A percentile compares a stretch with the other conserved stretches of the same genome.
These are phyloP conservation scores for Fomitiporia mediterranea DNA, from an alignment of 1,284 basidiomycete species.

Conservation along the genomic window DNA sequence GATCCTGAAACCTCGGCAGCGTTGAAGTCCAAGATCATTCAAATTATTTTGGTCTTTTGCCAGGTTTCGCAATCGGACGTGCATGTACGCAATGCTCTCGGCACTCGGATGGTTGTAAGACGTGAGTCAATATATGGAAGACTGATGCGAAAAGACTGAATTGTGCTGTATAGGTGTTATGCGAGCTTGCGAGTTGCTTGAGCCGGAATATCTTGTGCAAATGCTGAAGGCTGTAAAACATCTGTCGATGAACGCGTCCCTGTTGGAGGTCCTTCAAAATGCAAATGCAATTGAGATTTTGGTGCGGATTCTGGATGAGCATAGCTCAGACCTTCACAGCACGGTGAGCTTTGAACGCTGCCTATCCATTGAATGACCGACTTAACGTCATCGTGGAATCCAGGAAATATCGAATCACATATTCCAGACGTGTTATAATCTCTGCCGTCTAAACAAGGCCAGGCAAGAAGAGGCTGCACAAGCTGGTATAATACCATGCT, in stretches of 20 bases:
- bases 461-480: constrained; percentile 96
- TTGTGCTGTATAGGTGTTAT: constrained; percentile 56
- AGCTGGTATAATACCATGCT: constrained; percentile 88
- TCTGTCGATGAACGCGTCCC: constrained; percentile 85
- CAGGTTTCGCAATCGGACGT: constrained; percentile 94
- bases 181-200: constrained; percentile 77
- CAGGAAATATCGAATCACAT: constrained; percentile 93
- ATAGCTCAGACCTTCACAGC: constrained; percentile 73
- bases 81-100: constrained; percentile 87
- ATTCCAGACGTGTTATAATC: constrained; percentile 93
- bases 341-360: constrained; percentile 52
- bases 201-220: constrained; percentile 80
- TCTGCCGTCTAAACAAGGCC: constrained; percentile 90
- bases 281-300: constrained; percentile 93
- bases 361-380: background rate
- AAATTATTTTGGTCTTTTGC: constrained; percentile 89
- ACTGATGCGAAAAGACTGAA: constrained; percentile 14
- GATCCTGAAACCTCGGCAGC: constrained; percentile 63
- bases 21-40: constrained; percentile 85
- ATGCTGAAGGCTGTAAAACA: constrained; percentile 96
- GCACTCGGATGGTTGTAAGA: constrained; percentile 83
- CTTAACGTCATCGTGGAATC: constrained; percentile 3
- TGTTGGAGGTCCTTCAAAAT: constrained; percentile 92
- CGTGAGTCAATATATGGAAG: constrained; percentile 48
- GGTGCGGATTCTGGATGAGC: constrained; percentile 78